Base-by-base conservation (phyloP, 2,329 filamentous ascomycete species). In the Colletotrichum sp. region DNA sequence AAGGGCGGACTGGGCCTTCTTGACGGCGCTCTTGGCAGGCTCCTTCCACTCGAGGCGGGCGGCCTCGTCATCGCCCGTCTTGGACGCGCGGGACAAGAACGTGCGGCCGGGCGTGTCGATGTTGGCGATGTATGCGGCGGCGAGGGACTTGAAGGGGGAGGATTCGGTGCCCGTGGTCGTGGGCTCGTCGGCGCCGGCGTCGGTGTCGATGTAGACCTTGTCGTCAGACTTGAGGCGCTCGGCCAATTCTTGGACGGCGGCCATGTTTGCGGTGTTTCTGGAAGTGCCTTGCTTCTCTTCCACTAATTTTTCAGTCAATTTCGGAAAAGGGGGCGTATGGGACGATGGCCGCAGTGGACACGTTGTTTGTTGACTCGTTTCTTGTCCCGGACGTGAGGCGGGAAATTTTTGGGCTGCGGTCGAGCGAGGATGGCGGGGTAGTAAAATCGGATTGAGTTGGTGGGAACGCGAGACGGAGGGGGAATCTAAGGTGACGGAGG, bases 121-220 rank as follows among this genome's bases (percentile, higher is more conserved):
- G 85, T 93, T 91, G 85, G 94, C 92, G 82, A 96, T 90, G 85
- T 95, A 94, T 78, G 95, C 96, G 82, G 93, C 93, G 79, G 93
- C 89, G 57, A 98, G 91, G 55, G 94, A 92, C 89, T 98, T 96
- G 91, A 93, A 98, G 65, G 96, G 95, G 79, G 92, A 90, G 77
- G 89, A 86, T 84, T 96, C 91, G 79, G 93, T 90, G 82, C 95
- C 95, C 79, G 91, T 88, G 78, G 92, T 91, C 76, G 89, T 83
- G 79, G 91, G 85, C 81, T 94, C 92, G 86, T 97, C 96, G 80
- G 90, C 88, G 81, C 96, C 96, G 79, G 89, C 89, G 80, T 95
- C 94, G 83, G 95, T 94, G 88, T 98, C 95, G 82, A 98, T 90
- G 87, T 96, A 95, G 84, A 94, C 89, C 72, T 85, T 87, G 18